Evolutionary conservation across 768 basidiomycete genomes (phyloP).

Genomic region (Suillus brevipes): DNA sequence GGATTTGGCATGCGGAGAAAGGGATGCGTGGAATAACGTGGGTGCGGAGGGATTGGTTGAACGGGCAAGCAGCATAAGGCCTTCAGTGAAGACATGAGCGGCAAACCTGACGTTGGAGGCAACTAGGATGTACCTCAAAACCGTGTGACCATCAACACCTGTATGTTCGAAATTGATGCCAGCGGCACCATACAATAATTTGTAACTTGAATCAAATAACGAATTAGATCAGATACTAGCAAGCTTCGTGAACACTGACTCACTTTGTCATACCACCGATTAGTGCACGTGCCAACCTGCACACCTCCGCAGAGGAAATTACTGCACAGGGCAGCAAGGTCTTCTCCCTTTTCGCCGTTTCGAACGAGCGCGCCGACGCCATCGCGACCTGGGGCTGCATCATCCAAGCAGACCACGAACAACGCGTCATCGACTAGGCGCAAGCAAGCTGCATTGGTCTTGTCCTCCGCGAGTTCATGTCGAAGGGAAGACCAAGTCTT

Average conservation of each 20-base stretch:
- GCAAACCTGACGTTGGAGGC: slow-evolving; percentile 52
- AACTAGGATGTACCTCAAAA: slow-evolving; percentile 56
- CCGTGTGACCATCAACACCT: slow-evolving; percentile 96
- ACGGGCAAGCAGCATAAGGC: slow-evolving; percentile 96
- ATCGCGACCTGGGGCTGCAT: slow-evolving; percentile 46
- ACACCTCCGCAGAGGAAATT: slow-evolving; percentile 96
- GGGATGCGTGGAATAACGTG: slow-evolving; percentile 86
- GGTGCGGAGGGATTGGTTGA: slow-evolving; percentile 96
- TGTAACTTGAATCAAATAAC: slow-evolving; percentile 60
- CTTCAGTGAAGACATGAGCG: slow-evolving; percentile 95
- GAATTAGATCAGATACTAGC: neutral
- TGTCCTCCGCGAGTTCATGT: slow-evolving; percentile 59
- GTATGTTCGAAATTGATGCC: slow-evolving; percentile 99
- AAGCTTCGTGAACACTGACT: neutral
- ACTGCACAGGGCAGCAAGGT: slow-evolving; percentile 76
- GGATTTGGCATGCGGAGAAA: slow-evolving; percentile 78
- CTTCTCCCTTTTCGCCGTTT: slow-evolving; percentile 43
- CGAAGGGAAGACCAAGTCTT: slow-evolving; percentile 88
- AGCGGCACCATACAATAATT: slow-evolving; percentile 92
- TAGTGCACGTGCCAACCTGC: slow-evolving; percentile 89
- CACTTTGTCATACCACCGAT: slow-evolving; percentile 94
- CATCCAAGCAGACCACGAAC: slow-evolving; percentile 93
- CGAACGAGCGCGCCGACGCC: slow-evolving; percentile 11
- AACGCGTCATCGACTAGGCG: slow-evolving; percentile 86
- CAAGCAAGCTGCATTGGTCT: slow-evolving; percentile 78